These are phyloP conservation scores for Stenocarpella maydis DNA, from an alignment of 2,329 filamentous ascomycete genomes.

Conservation along the genomic window DNA sequence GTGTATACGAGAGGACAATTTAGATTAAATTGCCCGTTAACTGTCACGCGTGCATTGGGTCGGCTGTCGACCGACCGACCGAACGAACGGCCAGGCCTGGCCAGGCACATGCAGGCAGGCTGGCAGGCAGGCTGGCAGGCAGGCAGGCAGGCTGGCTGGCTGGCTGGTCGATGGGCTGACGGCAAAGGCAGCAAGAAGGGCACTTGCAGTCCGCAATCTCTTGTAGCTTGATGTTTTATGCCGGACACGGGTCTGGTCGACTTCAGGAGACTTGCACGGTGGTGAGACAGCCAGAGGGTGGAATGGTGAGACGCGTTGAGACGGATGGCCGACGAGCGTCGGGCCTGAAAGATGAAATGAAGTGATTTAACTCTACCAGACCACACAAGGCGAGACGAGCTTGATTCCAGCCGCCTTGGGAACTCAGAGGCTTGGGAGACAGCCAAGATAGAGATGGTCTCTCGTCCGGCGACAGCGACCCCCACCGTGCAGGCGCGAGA, in stretches of 20 bases:
- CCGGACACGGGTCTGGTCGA: conserved; percentile 11
- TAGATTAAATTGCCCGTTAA: conserved; percentile 9
- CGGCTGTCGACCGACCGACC: conserved; percentile 21
- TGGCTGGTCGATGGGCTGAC: too few relatives aligned
- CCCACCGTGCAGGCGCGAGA: conserved; percentile 12
- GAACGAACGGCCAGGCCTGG: background rate
- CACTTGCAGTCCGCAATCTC: background rate
- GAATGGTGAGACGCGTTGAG: too few relatives aligned
- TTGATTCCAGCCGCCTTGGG: too few relatives aligned
- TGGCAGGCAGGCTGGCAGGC: background rate
- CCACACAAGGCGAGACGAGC: background rate
- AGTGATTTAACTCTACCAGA: conserved; percentile 15
- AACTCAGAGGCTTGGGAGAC: too few relatives aligned
- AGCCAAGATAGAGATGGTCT: too few relatives aligned
- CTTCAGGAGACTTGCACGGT: too few relatives aligned
- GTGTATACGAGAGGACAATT: conserved; percentile 21
- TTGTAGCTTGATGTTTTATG: background rate
- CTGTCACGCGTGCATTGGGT: conserved; percentile 26
- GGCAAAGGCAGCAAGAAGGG: background rate
- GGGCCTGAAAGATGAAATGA: conserved; percentile 10
- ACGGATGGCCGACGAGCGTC: too few relatives aligned
- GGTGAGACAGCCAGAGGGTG: too few relatives aligned
- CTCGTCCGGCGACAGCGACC: conserved; percentile 8
- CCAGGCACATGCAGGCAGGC: too few relatives aligned
- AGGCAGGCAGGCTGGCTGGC: background rate